Evolutionary conservation across 768 basidiomycete species (phyloP), one percentile per base, ranked within the genome.

Genomic region (Mycena alexandri): DNA sequence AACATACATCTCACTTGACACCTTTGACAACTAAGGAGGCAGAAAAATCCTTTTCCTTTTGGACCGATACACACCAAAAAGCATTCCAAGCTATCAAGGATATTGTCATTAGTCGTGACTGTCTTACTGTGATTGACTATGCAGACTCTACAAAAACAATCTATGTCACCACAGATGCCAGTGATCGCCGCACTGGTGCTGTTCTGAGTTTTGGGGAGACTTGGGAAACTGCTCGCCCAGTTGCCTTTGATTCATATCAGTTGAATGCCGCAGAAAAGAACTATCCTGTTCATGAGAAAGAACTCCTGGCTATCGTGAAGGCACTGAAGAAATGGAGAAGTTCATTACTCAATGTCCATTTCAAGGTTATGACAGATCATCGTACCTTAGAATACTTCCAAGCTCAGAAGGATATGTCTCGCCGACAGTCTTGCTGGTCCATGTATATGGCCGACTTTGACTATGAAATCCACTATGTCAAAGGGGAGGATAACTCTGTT

Each of bases 281-380:
- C 76, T 80, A 29, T 6, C 29, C 29, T 29, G 29, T 29, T 29
- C 29, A 29, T 6, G 29, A 29, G 29, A 29, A 29, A 63, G 81
- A 83, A 68, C 63, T 83, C 0, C 61, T 82, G 0, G 79, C 80
- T 0, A 79, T 85, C 19, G 73, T 84, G 0, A 58, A 73, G 0
- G 79, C 79, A 0, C 64, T 79, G 1, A 53, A 71, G 19, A 75
- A 76, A 36, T 82, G 77, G 78, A 50, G 67, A 1, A 33, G 63
- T 4, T 73, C 77, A 46, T 55, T 77, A 0, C 47, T 78, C 13
- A 74, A 78, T 4, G 57, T 64, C 14, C 65, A 41, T 21, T 72
- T 76, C 75, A 13, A 38, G 0, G 71, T 83, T 10, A 78, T 64
- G 50, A 82, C 80, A 0, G 79, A 84, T 59, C 82, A 85, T 67